phyloP scores from a whole-genome alignment of 371 early-diverging fungal species.

The Lichtheimia hyalospora region DNA sequence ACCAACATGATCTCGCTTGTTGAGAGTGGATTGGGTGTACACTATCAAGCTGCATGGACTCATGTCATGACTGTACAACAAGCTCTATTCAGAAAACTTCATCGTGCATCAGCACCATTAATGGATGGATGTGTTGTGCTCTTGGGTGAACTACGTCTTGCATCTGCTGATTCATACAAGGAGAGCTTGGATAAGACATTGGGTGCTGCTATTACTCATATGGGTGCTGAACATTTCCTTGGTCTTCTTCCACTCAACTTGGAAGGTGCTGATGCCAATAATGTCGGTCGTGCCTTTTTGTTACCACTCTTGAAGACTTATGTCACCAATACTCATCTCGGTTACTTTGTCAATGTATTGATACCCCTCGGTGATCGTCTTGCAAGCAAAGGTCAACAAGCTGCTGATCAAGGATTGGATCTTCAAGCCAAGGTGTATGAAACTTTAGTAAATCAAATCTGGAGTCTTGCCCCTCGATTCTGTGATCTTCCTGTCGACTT shows the following conservation, averaged over 20 bases:
- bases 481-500: conserved; percentile 84
- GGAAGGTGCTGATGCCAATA: conserved; percentile 44
- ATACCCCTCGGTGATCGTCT: conserved; percentile 81
- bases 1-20: conserved; percentile 51
- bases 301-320: conserved; percentile 78
- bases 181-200: conserved; percentile 82
- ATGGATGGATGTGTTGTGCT: conserved; percentile 64
- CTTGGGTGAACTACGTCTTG: conserved; percentile 80
- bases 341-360: conserved; percentile 70
- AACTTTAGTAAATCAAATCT: conserved; percentile 86
- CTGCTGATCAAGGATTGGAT: conserved; percentile 60
- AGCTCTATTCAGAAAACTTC: conserved; percentile 74
- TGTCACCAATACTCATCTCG: conserved; percentile 77
- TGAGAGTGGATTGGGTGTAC: conserved; percentile 69
- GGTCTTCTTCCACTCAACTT: conserved; percentile 88
- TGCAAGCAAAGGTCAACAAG: conserved; percentile 61
- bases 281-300: conserved; percentile 79
- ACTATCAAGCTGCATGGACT: conserved; percentile 82
- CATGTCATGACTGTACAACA: conserved; percentile 76
- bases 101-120: conserved; percentile 60
- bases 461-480: conserved; percentile 86
- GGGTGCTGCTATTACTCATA: conserved; percentile 74
- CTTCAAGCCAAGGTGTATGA: conserved; percentile 91
- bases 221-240: conserved; percentile 83
- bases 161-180: conserved; percentile 81